Percentiles rank a stretch among this genome's conserved stretches.
These are phyloP conservation scores for Colletotrichum gigasporum DNA, from an alignment of 2,329 filamentous ascomycete genomes.

Conservation along the genomic window DNA sequence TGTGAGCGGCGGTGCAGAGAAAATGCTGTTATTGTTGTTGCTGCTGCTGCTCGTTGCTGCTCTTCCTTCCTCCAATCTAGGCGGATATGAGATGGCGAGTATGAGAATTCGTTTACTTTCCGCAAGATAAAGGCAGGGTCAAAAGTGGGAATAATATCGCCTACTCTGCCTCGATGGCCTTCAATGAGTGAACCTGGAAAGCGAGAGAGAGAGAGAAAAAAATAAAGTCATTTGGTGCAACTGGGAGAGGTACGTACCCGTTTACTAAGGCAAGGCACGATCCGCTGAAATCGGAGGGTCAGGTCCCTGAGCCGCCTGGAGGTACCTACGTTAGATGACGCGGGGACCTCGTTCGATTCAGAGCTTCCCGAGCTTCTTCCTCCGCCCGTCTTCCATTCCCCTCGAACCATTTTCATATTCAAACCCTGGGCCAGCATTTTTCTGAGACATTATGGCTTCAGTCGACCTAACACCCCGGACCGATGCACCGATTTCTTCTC, in stretches of 20 bases:
- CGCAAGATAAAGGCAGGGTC: too few relatives aligned
- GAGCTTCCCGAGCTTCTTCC: neutral
- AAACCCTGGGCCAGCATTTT: neutral
- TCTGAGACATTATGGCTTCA: conserved; percentile 15
- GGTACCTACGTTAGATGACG: neutral
- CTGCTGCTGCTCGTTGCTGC: too few relatives aligned
- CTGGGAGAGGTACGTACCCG: neutral
- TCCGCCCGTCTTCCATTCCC: neutral
- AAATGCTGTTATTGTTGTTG: too few relatives aligned
- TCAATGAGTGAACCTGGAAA: neutral
- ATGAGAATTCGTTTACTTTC: too few relatives aligned
- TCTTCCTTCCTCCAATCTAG: too few relatives aligned
- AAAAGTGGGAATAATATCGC: too few relatives aligned
- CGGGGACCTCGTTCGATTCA: neutral
- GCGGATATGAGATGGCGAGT: too few relatives aligned
- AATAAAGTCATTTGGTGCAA: too few relatives aligned
- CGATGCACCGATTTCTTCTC: neutral
- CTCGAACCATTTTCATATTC: neutral
- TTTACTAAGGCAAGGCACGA: conserved; percentile 4
- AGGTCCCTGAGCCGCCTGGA: neutral
- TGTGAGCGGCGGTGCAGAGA: neutral
- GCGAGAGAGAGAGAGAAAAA: conserved; percentile 2
- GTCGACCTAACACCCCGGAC: neutral
- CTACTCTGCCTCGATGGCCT: too few relatives aligned
- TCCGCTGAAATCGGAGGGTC: neutral